Evolutionary conservation across 352 stramenopile genomes (phyloP), one percentile per base, ranked within the genome.

Genomic region (Phytopythium delawarense): DNA sequence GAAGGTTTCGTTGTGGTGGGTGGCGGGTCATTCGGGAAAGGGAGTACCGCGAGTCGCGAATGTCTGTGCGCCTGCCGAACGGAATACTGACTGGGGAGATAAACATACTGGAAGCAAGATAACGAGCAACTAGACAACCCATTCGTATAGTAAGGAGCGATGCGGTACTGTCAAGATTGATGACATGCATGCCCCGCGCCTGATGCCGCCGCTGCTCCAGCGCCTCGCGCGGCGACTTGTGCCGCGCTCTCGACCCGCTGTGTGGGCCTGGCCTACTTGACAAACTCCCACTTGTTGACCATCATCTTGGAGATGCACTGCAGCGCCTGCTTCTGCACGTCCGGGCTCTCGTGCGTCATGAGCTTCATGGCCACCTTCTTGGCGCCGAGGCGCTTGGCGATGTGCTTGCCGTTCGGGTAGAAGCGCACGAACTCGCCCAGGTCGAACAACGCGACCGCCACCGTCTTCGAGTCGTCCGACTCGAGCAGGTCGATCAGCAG

Each of bases 231-330:
- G 8, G 5, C 18, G 1, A 15, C 20, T 49, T 15, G 7, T 25
- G 20, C 6, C n/a, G 8, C n/a, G 12, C 23, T 0, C 12, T 12
- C 12, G 25, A 20, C 48, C 48, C 12, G 13, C 11, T 32, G 48
- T 21, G 7, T 18, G n/a, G n/a, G 3, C n/a, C 45, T 1, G 23
- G 39, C 2, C 42, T 85, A 94, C 72, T 92, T 92, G 71, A 96
- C 86, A 72, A 97, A 98, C 71, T 98, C 96, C 96, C 96, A 99
- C 71, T 99, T 98, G 71, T 98, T 96, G 42, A 99, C 94, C 92
- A 99, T 98, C 77, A 99, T 98, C 87, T 99, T 99, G 53, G 92
- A 98, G 61, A 99, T 97, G 74, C 94, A 99, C 72, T 98, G 92
- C 35, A 99, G 81, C 21, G 96, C 96, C 76, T 99, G 96, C 77